phyloP scores from a whole-genome alignment of 768 basidiomycete genomes.

The Cystofilobasidium ferigula region DNA sequence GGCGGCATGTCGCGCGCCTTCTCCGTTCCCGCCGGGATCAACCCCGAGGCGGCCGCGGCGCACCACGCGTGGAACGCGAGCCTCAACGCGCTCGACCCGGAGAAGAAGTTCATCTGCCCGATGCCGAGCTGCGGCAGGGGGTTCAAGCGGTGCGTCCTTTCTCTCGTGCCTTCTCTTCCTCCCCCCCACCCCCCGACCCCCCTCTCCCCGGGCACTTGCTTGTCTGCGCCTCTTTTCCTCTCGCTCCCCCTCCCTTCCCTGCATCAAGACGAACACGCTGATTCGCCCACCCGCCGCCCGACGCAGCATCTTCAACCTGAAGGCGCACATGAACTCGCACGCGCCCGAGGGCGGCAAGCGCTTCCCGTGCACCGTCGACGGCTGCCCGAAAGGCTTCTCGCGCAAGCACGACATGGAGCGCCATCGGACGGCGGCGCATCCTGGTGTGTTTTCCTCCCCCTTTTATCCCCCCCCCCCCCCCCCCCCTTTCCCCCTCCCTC shows the following conservation, averaged over 20 bases:
- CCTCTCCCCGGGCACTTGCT: no score
- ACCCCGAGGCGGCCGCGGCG: neutral
- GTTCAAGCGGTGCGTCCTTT: neutral
- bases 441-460: neutral
- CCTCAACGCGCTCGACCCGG: neutral
- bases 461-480: neutral
- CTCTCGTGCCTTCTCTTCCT: neutral
- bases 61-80: conserved; percentile 2
- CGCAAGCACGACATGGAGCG: conserved; percentile 5
- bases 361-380: conserved; percentile 1
- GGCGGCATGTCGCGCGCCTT: neutral
- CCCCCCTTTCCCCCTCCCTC: neutral
- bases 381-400: neutral
- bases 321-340: neutral
- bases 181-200: no score
- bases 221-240: no score
- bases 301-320: neutral
- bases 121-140: neutral
- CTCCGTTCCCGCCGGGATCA: neutral
- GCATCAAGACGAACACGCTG: no score
- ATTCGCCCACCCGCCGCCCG: no score
- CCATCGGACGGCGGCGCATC: neutral
- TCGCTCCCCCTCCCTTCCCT: no score
- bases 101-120: conserved; percentile 1
- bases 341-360: conserved; percentile 2